A percentile compares a stretch with the other conserved stretches of the same genome.
phyloP scores from a whole-genome alignment of 2,329 filamentous ascomycete genomes.

The Madurella mycetomatis region DNA sequence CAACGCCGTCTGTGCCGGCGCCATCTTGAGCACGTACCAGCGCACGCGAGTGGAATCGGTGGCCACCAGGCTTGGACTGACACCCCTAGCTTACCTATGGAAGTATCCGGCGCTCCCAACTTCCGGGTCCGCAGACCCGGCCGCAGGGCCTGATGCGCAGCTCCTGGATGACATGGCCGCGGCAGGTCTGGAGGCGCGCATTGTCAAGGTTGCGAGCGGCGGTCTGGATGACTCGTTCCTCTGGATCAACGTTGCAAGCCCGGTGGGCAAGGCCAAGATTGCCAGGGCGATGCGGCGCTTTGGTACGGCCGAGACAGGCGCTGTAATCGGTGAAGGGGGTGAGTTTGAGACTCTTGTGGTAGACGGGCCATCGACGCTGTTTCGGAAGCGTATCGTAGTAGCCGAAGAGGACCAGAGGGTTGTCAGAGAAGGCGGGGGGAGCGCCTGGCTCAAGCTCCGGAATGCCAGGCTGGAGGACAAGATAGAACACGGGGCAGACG shows the following conservation, averaged over 20 bases:
- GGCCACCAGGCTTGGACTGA: constrained; percentile 74
- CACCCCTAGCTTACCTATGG: constrained; percentile 85
- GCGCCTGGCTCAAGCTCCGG: constrained; percentile 63
- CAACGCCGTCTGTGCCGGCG: constrained; percentile 84
- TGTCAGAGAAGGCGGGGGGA: constrained; percentile 69
- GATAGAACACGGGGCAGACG: constrained; percentile 10
- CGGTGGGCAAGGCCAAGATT: constrained; percentile 43
- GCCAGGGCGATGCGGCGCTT: constrained; percentile 60
- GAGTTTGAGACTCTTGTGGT: constrained; percentile 93
- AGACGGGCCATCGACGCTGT: constrained; percentile 69
- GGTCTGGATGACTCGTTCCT: constrained; percentile 77
- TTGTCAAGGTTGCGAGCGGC: constrained; percentile 91
- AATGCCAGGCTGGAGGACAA: constrained; percentile 51
- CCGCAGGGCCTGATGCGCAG: constrained; percentile 39
- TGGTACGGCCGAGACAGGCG: constrained; percentile 59
- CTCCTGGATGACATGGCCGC: constrained; percentile 78
- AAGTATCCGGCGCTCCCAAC: constrained; percentile 73
- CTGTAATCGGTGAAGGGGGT: constrained; percentile 84
- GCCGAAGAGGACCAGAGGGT: constrained; percentile 47
- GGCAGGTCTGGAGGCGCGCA: constrained; percentile 76
- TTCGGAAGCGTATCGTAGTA: constrained; percentile 66
- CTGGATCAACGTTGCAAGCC: constrained; percentile 71
- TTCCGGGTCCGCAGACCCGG: constrained; percentile 26
- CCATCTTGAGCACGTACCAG: constrained; percentile 93
- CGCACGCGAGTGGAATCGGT: constrained; percentile 93